Percentiles rank a stretch among this genome's conserved stretches.
phyloP scores from a whole-genome alignment of 768 basidiomycete species.

The Kwoniella mangroviensis region DNA sequence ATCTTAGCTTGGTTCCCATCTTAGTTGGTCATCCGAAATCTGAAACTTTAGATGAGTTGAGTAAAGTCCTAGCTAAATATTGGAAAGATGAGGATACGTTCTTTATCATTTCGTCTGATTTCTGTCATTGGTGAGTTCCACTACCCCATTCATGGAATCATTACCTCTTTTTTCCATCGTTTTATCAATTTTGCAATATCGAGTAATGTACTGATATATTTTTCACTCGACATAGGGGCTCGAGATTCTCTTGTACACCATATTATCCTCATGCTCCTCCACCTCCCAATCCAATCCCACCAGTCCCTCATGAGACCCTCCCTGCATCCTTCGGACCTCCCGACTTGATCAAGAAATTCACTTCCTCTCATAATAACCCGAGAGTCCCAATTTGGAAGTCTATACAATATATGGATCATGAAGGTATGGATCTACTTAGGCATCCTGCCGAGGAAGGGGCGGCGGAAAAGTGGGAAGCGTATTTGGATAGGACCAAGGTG shows the following conservation, averaged over 20 bases:
- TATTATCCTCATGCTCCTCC: constrained; percentile 50
- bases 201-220: too few relatives aligned
- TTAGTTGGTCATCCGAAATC: constrained; percentile 71
- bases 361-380: constrained; percentile 32
- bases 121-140: constrained; percentile 86
- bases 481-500: constrained; percentile 54
- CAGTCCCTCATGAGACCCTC: constrained; percentile 30
- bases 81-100: constrained; percentile 77
- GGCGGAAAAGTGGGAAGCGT: constrained; percentile 48
- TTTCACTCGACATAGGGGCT: constrained; percentile 40
- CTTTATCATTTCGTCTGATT: constrained; percentile 91
- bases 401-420: constrained; percentile 80
- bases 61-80: constrained; percentile 74
- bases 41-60: constrained; percentile 68
- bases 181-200: too few relatives aligned
- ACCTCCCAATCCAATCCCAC: constrained; percentile 47
- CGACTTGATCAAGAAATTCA: constrained; percentile 32
- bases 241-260: constrained; percentile 53
- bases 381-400: constrained; percentile 74
- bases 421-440: constrained; percentile 69
- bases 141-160: neutral
- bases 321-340: constrained; percentile 30
- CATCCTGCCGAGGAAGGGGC: constrained; percentile 40
- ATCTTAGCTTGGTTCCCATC: constrained; percentile 85
- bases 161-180: constrained; percentile 2